Base-by-base conservation (phyloP, 1,139 yeast species). In the Candida sanyaensis region DNA sequence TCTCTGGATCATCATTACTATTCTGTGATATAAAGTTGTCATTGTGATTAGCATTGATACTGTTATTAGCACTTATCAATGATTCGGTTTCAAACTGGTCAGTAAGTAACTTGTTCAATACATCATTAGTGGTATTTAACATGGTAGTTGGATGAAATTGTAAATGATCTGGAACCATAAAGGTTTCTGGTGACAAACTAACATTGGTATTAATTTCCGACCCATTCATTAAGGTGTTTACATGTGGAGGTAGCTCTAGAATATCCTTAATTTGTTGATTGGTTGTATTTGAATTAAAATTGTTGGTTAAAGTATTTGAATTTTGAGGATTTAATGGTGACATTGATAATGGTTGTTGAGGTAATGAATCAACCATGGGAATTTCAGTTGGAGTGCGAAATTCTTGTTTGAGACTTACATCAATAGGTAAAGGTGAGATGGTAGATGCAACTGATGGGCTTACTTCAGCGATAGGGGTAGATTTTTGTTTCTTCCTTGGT, bases 61-160 rank as follows among this genome's bases (percentile, higher is more conserved):
- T 36, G 34, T 28, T 26, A 37, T 37, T 42, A 37, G 42, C 38
- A 32, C 37, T 37, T 26, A 40, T 9, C 17, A 45, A 11, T 27
- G 33, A 41, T 30, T 50, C 53, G 9, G 49, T 43, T 31, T 49
- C 54, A 24, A 43, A 45, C 31, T 50, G 40, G 37, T 54, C 53
- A 32, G 48, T 55, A 8, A 54, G 63, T 51, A 57, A 61, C 56
- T 60, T 68, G 60, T 53, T 68, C 55, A 68, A 63, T 45, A 65
- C 80, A 59, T 61, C 80, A 56, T 71, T 64, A 38, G 77, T 72
- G 13, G 77, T 71, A 51, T 72, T 64, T 24, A 67, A 57, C 65
- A 69, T 62, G 32, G 59, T 56, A 42, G 57, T 55, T n/a, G 54
- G 44, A 29, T 52, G 49, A 23, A 44, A 41, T 26, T 38, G 45